Evolutionary conservation across 2,329 filamentous ascomycete species (phyloP), one percentile per base, ranked within the genome.

Genomic region (Fusarium equiseti): DNA sequence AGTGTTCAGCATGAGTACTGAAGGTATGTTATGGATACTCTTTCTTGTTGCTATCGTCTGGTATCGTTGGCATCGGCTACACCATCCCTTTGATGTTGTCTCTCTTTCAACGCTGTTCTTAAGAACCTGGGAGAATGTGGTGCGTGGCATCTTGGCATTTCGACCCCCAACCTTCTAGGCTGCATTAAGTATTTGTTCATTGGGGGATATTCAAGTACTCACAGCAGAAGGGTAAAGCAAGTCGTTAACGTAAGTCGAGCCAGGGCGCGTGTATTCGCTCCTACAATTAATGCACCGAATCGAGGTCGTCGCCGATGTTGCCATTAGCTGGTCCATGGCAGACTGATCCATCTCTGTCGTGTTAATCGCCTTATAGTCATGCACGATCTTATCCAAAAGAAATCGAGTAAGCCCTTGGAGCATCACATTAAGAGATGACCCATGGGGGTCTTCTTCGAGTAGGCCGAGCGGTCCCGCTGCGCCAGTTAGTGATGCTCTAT

Each of bases 81-180:
- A 99, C 95, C 95, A 99, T 9, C 96, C 96, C 75, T 95, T 90
- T 46, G 92, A 94, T 49, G 93, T 93, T 13, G 92, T 92, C 78
- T 98, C 94, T 56, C 94, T 87, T 80, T 98, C 95, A 31, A 99
- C 91, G 70, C 94, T 97, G 55, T 90, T 90, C 79, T 98, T 97
- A n/a, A 99, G 83, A 49, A 98, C 90, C 76, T 96, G 92, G 1
- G 94, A 97, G 78, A 99, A 99, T 54, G 87, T 93, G 73, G 84
- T 86, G 78, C 84, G 87, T 55, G 81, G 85, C 51, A 81, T 80
- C 79, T 86, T 87, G 45, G 82, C 78, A 61, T 84, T 87, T 57
- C 88, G 81, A 22, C 78, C 77, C 9, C 82, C 79, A 7, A 82
- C 67, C 78, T 89, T 88, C 81, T 87, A 63, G 6, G 55, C 15